phyloP scores from a whole-genome alignment of 2,329 filamentous ascomycete species.

The Sclerotinia borealis region DNA sequence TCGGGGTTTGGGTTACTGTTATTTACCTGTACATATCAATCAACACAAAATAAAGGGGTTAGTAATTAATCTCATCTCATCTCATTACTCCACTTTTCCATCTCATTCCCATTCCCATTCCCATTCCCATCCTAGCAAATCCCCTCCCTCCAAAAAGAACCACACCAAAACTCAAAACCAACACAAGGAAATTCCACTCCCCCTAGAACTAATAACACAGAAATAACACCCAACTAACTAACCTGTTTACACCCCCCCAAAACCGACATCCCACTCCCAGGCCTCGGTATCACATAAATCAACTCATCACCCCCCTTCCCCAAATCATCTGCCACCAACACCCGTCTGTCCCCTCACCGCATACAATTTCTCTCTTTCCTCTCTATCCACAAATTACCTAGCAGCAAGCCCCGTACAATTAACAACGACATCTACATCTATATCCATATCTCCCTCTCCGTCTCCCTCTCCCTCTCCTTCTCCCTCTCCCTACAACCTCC shows the following conservation, averaged over 20 bases:
- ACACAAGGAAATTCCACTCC: no score
- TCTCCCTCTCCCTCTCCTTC: no score
- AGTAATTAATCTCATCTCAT: no score
- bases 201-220: no score
- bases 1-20: not conserved
- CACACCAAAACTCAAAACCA: no score
- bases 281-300: slow-evolving; percentile 39
- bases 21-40: not conserved
- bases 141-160: slow-evolving; percentile 19
- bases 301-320: not conserved
- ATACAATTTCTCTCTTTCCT: not conserved
- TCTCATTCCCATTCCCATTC: no score
- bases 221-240: no score
- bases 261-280: slow-evolving; percentile 37
- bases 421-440: not conserved
- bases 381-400: not conserved
- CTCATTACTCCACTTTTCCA: no score
- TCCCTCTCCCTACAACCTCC: no score
- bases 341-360: not conserved
- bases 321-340: not conserved
- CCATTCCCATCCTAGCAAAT: not conserved
- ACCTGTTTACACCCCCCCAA: slow-evolving; percentile 41
- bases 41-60: no score
- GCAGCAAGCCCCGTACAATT: not conserved
- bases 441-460: no score